phyloP scores from a whole-genome alignment of 129 eudicot genomes.

The Artemisia argyi region DNA sequence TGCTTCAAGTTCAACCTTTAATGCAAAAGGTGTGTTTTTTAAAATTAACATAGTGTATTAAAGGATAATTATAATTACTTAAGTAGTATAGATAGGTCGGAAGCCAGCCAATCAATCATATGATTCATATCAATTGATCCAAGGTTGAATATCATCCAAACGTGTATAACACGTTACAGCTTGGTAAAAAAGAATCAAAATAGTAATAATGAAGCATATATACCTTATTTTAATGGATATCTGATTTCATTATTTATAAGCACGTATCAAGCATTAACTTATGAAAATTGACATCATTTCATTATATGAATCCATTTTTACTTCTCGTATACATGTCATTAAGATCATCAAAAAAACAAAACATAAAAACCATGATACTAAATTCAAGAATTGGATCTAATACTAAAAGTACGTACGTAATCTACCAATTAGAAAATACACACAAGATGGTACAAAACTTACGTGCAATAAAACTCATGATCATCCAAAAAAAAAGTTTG shows the following conservation, averaged over 20 bases:
- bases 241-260: not conserved
- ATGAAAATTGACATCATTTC: not conserved
- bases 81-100: not conserved
- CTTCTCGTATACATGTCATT: too few relatives aligned
- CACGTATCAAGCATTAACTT: conserved; percentile 5
- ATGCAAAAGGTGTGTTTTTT: too few relatives aligned
- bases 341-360: too few relatives aligned
- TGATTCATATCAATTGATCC: not conserved
- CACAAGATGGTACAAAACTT: not conserved
- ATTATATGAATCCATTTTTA: not conserved
- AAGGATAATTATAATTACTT: too few relatives aligned
- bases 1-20: too few relatives aligned
- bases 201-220: not conserved
- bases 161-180: not conserved
- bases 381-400: not conserved
- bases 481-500: not conserved
- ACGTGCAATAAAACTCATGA: not conserved
- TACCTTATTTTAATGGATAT: not conserved
- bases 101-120: not conserved
- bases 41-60: too few relatives aligned
- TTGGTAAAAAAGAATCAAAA: too few relatives aligned
- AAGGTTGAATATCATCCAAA: not conserved
- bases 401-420: too few relatives aligned
- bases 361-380: too few relatives aligned
- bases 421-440: too few relatives aligned